Percentiles rank a stretch among this genome's conserved stretches.
phyloP scores from a whole-genome alignment of 257 asterid genomes.

The Petrea volubilis region DNA sequence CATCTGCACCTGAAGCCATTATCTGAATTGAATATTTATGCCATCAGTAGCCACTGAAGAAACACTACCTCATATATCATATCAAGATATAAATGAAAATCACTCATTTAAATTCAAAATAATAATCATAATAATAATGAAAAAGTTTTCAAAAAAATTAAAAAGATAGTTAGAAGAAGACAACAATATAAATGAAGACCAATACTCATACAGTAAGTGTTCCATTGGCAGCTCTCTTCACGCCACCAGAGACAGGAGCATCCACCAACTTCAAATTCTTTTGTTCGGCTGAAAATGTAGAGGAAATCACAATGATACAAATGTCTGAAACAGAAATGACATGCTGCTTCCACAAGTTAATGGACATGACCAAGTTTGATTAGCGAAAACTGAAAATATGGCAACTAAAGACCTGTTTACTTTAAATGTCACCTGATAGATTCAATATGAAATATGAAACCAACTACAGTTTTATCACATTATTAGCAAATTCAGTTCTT shows the following conservation, averaged over 20 bases:
- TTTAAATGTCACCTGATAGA: not conserved
- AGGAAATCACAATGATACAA: slow-evolving; percentile 15
- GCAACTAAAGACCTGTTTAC: not conserved
- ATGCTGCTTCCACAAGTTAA: slow-evolving; percentile 11
- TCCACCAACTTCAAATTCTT: slow-evolving; percentile 85
- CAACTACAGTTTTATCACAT: slow-evolving; percentile 1
- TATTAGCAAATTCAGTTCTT: not conserved
- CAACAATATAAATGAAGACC: no score
- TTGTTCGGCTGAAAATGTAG: slow-evolving; percentile 56
- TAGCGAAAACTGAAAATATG: slow-evolving; percentile 8
- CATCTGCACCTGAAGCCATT: slow-evolving; percentile 94
- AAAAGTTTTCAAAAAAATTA: no score
- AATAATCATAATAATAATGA: no score
- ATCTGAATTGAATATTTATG: slow-evolving; percentile 51
- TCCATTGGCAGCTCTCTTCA: slow-evolving; percentile 85
- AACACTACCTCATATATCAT: not conserved
- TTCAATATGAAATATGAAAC: not conserved
- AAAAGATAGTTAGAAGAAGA: no score
- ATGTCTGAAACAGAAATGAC: slow-evolving; percentile 10
- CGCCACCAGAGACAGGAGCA: slow-evolving; percentile 99
- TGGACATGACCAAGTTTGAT: not conserved
- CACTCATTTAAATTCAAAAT: no score
- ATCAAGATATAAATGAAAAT: slow-evolving; percentile 17
- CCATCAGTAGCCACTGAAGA: slow-evolving; percentile 27
- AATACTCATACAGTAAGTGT: slow-evolving; percentile 78